Evolutionary conservation across 139 green algal genomes (phyloP).

Genomic region (Edaphochlamys debaryana): DNA sequence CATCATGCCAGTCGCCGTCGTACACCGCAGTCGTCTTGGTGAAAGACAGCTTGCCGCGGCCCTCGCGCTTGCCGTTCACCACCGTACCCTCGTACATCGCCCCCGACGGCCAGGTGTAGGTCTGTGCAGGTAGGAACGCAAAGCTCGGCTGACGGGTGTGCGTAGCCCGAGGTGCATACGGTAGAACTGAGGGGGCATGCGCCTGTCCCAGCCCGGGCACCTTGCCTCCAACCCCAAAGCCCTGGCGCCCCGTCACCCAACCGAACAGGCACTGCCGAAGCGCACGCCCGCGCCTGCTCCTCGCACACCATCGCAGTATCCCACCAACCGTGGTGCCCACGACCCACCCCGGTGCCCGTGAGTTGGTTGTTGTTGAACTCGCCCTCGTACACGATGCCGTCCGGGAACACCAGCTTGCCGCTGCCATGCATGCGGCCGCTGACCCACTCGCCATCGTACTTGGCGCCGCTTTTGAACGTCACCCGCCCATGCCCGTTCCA

Average conservation of each 20-base stretch:
- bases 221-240: too few relatives aligned
- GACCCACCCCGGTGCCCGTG: slow-evolving; percentile 64
- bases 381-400: slow-evolving; percentile 64
- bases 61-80: slow-evolving; percentile 58
- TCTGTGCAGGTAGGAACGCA: too few relatives aligned
- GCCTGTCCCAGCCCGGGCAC: too few relatives aligned
- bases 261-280: too few relatives aligned
- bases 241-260: too few relatives aligned
- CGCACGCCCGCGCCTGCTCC: too few relatives aligned
- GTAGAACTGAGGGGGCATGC: too few relatives aligned
- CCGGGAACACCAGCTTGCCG: slow-evolving; percentile 64
- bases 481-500: slow-evolving; percentile 52
- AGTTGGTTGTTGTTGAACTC: slow-evolving; percentile 58
- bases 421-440: slow-evolving; percentile 62
- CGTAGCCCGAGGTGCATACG: too few relatives aligned
- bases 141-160: too few relatives aligned
- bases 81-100: slow-evolving; percentile 61
- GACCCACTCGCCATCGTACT: slow-evolving; percentile 64
- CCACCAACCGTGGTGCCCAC: too few relatives aligned
- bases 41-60: slow-evolving; percentile 61
- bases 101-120: slow-evolving; percentile 60
- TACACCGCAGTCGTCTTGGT: slow-evolving; percentile 55
- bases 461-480: slow-evolving; percentile 55
- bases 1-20: slow-evolving; percentile 64
- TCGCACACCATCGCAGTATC: too few relatives aligned